Base-by-base conservation (phyloP, 192 early-diverging fungal genomes). In the Umbelopsis sp. region DNA sequence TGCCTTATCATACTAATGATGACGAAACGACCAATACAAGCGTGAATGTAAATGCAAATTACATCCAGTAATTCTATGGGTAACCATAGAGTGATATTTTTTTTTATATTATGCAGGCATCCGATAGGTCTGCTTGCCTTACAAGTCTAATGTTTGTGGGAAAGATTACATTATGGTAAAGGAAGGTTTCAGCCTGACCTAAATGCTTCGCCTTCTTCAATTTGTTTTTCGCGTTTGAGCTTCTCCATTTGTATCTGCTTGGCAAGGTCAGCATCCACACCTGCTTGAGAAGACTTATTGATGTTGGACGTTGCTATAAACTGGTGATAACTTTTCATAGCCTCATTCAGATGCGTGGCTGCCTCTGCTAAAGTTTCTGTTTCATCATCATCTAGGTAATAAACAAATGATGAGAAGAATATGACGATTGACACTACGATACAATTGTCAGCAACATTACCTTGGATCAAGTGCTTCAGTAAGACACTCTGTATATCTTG, bases 171-270 rank as follows among this genome's bases (percentile, higher is more conserved):
- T 41, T 41, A 41, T 41, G 38, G 8, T 41, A 41, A 41, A 41
- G 12, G 5, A 38, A 41, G 38, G 34, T 20, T 62, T 62, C 26
- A 62, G 31, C 26, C 26, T 0, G 56, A 20, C 26, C 31, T 22
- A 12, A 62, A 62, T 17, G 17, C 56, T 32, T 62, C 29, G 10
- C 56, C 56, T 31, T 62, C 56, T 34, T 62, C 56, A 34, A 62
- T 62, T 34, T 62, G 32, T n/a, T 31, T 62, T 62, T 62, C 56
- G 31, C 56, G 56, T 62, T 62, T 62, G 56, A 62, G 56, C 31
- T 62, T 62, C 20, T 62, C 56, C 26, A 62, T 14, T 34, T 62
- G 56, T 16, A 62, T 29, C 17, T 62, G 56, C 14, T 32, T 62
- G 29, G 56, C 29, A 62, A 62, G 26, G 3, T 29, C 31, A 2